Base-by-base conservation (phyloP, 345 rosid species). In the Garcia nutans region DNA sequence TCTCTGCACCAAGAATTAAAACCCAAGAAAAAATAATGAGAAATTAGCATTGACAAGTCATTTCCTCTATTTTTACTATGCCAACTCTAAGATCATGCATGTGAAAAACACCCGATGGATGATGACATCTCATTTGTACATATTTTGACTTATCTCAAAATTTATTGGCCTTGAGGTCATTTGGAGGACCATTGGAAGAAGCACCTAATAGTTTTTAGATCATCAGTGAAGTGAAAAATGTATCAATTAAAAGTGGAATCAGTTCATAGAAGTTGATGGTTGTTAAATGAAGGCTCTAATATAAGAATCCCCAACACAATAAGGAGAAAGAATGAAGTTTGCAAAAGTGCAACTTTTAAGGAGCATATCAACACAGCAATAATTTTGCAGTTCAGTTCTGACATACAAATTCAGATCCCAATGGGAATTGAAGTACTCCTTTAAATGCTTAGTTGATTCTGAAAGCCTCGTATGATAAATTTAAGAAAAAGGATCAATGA, bases 1-100 rank as follows among this genome's bases (percentile, higher is more conserved):
- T 83, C 97, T 90, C 99, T 96, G 91, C 92, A 87, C 68, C 80
- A 80, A 24, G 77, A 67, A 4, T 10, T 33, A 72, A 80, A 74
- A 74, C 54, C 75, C 59, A 62, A n/a, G 28, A 57, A 37, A n/a
- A 20, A 73, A 0, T 26, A 26, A 31, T 7, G 17, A 19, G 8
- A 33, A 65, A 37, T 65, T 19, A 68, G 23, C 61, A 69, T 69
- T 24, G 22, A 26, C 6, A 24, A 24, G 11, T 12, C 23, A 44
- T 20, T 65, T 65, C 44, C 15, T 23, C 4, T 65, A 20, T 2
- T 37, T 1, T 37, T 8, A 3, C 3, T 24, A 13, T 5, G 3
- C 19, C 70, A 45, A 67, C n/a, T 68, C 56, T 37, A 11, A 28
- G 67, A 63, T 33, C 67, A 31, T 11, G 37, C 67, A 28, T 16